These are phyloP conservation scores for Linnemannia zychae DNA, from an alignment of 192 early-diverging fungal genomes.

Conservation along the genomic window DNA sequence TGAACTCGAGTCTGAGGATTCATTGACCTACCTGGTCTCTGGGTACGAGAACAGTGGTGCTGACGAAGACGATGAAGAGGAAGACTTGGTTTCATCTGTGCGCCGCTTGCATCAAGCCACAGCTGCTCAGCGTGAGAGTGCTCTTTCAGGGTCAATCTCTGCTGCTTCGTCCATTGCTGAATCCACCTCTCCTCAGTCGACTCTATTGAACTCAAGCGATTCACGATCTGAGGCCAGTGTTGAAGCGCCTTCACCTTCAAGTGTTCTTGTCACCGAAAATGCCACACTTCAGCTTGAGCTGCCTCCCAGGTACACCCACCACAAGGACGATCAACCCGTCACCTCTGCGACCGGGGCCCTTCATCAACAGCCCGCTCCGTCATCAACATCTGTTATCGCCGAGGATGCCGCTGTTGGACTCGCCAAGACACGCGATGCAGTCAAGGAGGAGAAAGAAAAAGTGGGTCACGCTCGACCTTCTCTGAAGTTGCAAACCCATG, in stretches of 20 bases:
- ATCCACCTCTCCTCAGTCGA: constrained; percentile 19
- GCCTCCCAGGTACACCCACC: constrained; percentile 19
- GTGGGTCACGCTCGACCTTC: neutral
- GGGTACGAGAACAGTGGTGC: constrained; percentile 15
- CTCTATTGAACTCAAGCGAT: constrained; percentile 27
- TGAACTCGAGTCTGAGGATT: constrained; percentile 30
- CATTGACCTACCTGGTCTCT: constrained; percentile 19
- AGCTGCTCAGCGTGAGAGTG: neutral
- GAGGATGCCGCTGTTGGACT: too few species aligned
- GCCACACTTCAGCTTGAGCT: neutral
- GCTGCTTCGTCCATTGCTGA: constrained; percentile 2
- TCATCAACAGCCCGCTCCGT: neutral
- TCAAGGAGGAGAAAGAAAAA: neutral
- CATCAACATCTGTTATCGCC: neutral
- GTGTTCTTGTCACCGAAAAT: neutral
- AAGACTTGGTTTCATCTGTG: neutral
- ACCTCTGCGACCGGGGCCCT: neutral
- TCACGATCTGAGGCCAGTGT: neutral
- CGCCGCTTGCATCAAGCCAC: neutral
- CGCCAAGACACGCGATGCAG: neutral
- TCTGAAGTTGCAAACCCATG: constrained; percentile 31
- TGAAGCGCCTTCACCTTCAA: neutral
- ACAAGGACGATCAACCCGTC: constrained; percentile 11
- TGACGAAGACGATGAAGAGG: constrained; percentile 16
- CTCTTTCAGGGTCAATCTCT: neutral